These are phyloP conservation scores for Aspergillus sp. DNA, from an alignment of 2,329 filamentous ascomycete species.

Conservation along the genomic window DNA sequence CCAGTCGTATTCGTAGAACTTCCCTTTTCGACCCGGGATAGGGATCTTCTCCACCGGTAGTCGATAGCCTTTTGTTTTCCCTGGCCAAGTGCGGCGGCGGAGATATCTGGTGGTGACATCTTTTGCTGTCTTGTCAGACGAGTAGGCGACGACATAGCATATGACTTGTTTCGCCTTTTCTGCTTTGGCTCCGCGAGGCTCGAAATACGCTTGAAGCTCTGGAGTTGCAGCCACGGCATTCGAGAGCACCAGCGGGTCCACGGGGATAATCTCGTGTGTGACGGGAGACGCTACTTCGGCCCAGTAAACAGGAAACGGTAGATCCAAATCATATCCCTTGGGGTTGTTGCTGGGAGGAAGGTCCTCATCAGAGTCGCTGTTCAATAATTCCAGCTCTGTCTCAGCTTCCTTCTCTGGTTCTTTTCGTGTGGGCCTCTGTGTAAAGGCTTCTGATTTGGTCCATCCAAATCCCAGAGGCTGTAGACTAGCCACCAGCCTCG, in stretches of 20 bases:
- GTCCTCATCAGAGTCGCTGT: slow-evolving; percentile 10
- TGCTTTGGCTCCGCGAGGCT: slow-evolving; percentile 72
- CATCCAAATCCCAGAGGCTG: slow-evolving; percentile 86
- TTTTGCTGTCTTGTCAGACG: slow-evolving; percentile 77
- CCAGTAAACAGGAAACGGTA: slow-evolving; percentile 87
- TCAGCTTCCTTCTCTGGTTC: slow-evolving; percentile 8
- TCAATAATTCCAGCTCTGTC: slow-evolving; percentile 12
- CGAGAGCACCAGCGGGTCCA: slow-evolving; percentile 63
- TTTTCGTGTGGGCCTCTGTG: slow-evolving; percentile 15
- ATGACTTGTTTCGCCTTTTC: slow-evolving; percentile 83
- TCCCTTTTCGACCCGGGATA: slow-evolving; percentile 66
- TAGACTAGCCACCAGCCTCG: slow-evolving; percentile 71
- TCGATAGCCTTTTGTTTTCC: slow-evolving; percentile 78
- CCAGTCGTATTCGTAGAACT: slow-evolving; percentile 77
- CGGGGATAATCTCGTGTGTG: slow-evolving; percentile 66
- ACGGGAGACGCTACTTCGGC: slow-evolving; percentile 77
- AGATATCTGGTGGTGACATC: slow-evolving; percentile 91
- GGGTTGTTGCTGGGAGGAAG: slow-evolving; percentile 31
- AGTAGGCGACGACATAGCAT: slow-evolving; percentile 77
- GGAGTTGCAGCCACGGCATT: slow-evolving; percentile 60
- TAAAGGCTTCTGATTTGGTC: slow-evolving; percentile 75
- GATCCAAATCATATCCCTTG: slow-evolving; percentile 59
- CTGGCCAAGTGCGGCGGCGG: slow-evolving; percentile 69
- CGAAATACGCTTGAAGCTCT: slow-evolving; percentile 64
- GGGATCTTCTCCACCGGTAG: slow-evolving; percentile 72